A percentile compares a stretch with the other conserved stretches of the same genome.
These are phyloP conservation scores for Boletus vinaceobasis DNA, from an alignment of 768 basidiomycete genomes.

Conservation along the genomic window DNA sequence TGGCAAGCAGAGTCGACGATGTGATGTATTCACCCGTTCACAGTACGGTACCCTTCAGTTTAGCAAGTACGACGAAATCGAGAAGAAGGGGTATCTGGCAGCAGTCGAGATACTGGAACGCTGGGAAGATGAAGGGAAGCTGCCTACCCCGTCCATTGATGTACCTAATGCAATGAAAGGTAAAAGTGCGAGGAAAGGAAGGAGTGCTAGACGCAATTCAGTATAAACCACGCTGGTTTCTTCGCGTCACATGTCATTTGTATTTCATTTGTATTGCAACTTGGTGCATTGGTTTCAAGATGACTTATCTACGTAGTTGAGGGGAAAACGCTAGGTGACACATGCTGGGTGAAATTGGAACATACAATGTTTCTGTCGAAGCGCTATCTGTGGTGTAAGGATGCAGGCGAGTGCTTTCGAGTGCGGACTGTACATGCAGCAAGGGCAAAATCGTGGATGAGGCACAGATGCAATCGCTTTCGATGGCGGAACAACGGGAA, in stretches of 20 bases:
- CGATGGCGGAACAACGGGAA: conserved; percentile 3
- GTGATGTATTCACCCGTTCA: conserved; percentile 1
- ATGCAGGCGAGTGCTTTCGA: conserved; percentile 9
- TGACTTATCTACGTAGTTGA: conserved; percentile 16
- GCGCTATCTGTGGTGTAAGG: conserved; percentile 12
- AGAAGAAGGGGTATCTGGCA: conserved; percentile 74
- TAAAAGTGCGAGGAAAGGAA: conserved; percentile 58
- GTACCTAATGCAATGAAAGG: conserved; percentile 45
- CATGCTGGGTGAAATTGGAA: conserved; percentile 11
- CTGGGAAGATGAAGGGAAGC: conserved; percentile 77
- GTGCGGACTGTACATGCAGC: conserved; percentile 16
- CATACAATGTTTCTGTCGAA: conserved; percentile 22
- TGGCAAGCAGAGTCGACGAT: neutral
- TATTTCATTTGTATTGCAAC: neutral
- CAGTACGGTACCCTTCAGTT: conserved; percentile 93
- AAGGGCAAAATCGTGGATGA: conserved; percentile 7
- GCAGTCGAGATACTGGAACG: conserved; percentile 67
- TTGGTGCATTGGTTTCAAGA: conserved; percentile 7
- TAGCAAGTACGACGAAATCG: conserved; percentile 83
- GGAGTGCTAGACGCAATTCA: conserved; percentile 77
- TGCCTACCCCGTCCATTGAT: conserved; percentile 74
- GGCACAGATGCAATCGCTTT: conserved; percentile 8
- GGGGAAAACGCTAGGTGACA: conserved; percentile 11
- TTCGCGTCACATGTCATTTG: neutral
- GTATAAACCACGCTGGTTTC: conserved; percentile 28